Conservation (phyloP, 768 basidiomycete genomes). For the Tricholoma furcatifolium region DNA sequence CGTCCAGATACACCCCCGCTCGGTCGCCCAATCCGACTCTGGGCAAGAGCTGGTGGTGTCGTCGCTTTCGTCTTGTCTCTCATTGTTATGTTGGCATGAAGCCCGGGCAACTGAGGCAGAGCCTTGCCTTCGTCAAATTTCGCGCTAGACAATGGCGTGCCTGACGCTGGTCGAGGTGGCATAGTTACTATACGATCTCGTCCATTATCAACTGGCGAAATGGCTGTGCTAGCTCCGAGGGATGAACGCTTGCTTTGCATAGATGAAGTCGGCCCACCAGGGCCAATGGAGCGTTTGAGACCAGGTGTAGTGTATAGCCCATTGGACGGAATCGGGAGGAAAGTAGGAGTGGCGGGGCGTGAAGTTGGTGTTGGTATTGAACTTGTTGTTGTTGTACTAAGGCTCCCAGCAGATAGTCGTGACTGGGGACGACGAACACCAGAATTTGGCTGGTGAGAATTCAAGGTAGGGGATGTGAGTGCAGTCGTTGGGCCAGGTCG, state of each 20-base stretch:
- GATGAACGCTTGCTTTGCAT: constrained; percentile 59
- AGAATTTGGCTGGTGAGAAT: constrained; percentile 35
- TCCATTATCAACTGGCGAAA: constrained; percentile 26
- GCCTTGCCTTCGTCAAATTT: constrained; percentile 34
- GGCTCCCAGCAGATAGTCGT: constrained; percentile 63
- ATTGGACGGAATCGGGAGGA: constrained; percentile 66
- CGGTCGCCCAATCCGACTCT: constrained; percentile 50
- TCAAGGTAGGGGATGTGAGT: constrained; percentile 43
- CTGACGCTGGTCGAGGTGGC: constrained; percentile 29
- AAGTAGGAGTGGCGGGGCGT: constrained; percentile 74
- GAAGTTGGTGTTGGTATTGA: constrained; percentile 67
- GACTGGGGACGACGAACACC: constrained; percentile 68
- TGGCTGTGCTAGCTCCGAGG: constrained; percentile 46
- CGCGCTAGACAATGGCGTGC: constrained; percentile 28
- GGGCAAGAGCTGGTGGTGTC: constrained; percentile 34
- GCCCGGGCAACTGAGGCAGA: constrained; percentile 41
- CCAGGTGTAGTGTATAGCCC: constrained; percentile 44
- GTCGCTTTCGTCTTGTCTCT: constrained; percentile 37
- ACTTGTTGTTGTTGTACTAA: constrained; percentile 49
- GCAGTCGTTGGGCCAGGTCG: constrained; percentile 47
- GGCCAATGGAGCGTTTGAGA: constrained; percentile 61
- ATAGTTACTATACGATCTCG: constrained; percentile 36
- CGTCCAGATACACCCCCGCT: constrained; percentile 29
- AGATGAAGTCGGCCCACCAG: constrained; percentile 38
- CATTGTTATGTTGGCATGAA: constrained; percentile 45